phyloP scores from a whole-genome alignment of 345 rosid genomes.

The Eucalyptus curtisii region DNA sequence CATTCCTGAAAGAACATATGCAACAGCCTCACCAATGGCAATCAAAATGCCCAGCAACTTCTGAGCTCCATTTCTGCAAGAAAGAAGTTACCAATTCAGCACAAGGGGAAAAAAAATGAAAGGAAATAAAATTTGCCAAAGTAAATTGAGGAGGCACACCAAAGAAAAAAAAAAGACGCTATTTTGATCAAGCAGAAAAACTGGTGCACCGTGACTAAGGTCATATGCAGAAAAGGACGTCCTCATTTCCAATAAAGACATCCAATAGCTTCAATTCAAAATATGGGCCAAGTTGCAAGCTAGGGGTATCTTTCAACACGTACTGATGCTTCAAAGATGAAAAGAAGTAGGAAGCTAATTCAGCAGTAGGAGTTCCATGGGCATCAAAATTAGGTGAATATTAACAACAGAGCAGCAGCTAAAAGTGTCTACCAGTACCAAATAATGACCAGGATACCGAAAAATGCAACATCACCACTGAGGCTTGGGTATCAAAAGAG shows the following conservation, averaged over 20 bases:
- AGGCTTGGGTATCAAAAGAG: not conserved
- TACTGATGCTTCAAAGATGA: not conserved
- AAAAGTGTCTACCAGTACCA: not conserved
- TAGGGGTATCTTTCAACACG: not conserved
- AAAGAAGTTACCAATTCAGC: not conserved
- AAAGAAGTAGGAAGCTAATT: not conserved
- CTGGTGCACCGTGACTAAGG: not conserved
- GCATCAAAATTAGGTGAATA: not conserved
- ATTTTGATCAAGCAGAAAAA: not conserved
- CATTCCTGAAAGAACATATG: slow-evolving; percentile 79
- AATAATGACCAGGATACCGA: not conserved
- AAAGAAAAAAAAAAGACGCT: not conserved
- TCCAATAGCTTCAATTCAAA: not conserved
- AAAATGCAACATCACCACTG: not conserved
- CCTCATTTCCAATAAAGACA: not conserved
- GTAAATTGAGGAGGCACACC: not conserved
- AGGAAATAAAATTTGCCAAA: not conserved
- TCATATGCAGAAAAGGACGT: not conserved
- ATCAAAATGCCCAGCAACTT: slow-evolving; percentile 70
- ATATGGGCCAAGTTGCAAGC: not conserved
- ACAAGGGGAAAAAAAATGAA: not conserved
- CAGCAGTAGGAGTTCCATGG: not conserved
- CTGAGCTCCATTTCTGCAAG: slow-evolving; percentile 67
- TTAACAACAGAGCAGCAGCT: not conserved
- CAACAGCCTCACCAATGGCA: slow-evolving; percentile 78